Conservation (phyloP, 164 flowering plant genomes). For the Stephania yunnanensis region DNA sequence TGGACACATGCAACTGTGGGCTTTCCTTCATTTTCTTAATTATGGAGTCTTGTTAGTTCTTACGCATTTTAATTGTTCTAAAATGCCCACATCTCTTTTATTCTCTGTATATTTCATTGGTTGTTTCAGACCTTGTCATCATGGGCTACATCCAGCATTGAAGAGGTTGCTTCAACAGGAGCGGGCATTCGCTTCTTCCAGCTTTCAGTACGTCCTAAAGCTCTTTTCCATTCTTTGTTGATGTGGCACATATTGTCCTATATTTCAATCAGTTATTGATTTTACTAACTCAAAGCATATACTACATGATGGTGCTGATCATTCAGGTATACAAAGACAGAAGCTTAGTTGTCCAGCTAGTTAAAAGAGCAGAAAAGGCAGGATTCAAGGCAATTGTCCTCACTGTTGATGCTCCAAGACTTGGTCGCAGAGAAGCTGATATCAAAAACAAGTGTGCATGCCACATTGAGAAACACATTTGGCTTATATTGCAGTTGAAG, state of each 20-base stretch:
- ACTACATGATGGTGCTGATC: neutral
- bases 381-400: conserved; percentile 72
- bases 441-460: conserved; percentile 45
- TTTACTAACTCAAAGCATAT: neutral
- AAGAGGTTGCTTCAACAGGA: conserved; percentile 68
- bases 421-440: conserved; percentile 61
- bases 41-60: neutral
- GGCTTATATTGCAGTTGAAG: neutral
- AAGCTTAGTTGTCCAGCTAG: conserved; percentile 43
- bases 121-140: conserved; percentile 41
- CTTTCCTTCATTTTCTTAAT: neutral
- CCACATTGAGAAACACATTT: neutral
- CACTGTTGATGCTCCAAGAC: conserved; percentile 57
- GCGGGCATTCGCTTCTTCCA: conserved; percentile 65
- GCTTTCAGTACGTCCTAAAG: conserved; percentile 42
- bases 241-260: neutral
- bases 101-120: neutral
- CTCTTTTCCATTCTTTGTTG: neutral
- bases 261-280: neutral
- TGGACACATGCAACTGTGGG: neutral
- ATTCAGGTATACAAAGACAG: conserved; percentile 45
- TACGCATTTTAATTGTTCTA: neutral
- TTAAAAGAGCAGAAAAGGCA: conserved; percentile 57
- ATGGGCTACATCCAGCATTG: conserved; percentile 59
- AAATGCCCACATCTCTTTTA: neutral